Conservation (phyloP, 202 grass and related monocot species). For the Musa balbisiana region DNA sequence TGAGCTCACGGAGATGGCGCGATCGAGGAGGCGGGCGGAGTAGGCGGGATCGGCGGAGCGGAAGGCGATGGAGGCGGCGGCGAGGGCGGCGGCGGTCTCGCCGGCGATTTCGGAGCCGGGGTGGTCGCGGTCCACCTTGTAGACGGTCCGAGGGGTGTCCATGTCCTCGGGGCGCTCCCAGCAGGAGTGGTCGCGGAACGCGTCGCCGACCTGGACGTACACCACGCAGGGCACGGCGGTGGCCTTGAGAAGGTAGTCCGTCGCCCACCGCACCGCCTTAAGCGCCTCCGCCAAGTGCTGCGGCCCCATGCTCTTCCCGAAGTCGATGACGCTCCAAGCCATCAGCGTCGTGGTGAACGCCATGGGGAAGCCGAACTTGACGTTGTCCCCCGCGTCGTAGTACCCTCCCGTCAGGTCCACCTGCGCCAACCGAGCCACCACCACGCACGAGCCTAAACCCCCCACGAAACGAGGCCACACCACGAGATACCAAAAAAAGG, state of each 20-base stretch:
- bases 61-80: slow-evolving; percentile 25
- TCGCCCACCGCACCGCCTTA: slow-evolving; percentile 56
- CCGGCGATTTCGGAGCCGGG: slow-evolving; percentile 32
- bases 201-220: slow-evolving; percentile 81
- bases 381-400: slow-evolving; percentile 98
- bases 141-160: slow-evolving; percentile 67
- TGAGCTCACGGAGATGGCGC: background rate
- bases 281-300: slow-evolving; percentile 42
- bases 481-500: background rate
- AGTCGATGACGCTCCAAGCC: slow-evolving; percentile 93
- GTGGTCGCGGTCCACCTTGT: slow-evolving; percentile 38
- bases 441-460: background rate
- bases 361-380: slow-evolving; percentile 99
- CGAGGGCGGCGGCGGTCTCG: slow-evolving; percentile 25
- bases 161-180: slow-evolving; percentile 80
- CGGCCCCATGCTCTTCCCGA: slow-evolving; percentile 50
- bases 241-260: slow-evolving; percentile 77
- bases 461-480: background rate
- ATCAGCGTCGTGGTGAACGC: slow-evolving; percentile 91
- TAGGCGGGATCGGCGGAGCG: background rate
- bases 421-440: slow-evolving; percentile 15
- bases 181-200: slow-evolving; percentile 55
- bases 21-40: slow-evolving; percentile 6
- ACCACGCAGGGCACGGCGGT: slow-evolving; percentile 44
- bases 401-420: slow-evolving; percentile 88